Base-by-base conservation (phyloP, 75 land plant genomes). In the Selaginella moellendorffii region DNA sequence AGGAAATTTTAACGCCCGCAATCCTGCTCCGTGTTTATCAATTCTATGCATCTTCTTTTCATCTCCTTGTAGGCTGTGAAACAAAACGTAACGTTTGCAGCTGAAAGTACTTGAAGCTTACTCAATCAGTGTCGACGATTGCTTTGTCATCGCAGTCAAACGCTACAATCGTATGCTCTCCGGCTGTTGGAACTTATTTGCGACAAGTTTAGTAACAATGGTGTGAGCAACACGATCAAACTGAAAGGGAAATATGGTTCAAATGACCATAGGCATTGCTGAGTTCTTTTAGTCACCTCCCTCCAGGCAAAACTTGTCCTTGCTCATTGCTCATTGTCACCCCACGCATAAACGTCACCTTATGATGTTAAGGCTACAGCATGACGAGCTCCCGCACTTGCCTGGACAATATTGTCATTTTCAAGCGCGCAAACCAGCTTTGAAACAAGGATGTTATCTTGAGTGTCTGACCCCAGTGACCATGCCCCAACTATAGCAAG, bases 291-390 rank as follows among this genome's bases (percentile, higher is more conserved):
- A 36, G 46, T 31, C 26, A 76, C 79, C 77, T 74, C 24, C n/a
- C 68, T 53, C 17, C 28, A 26, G 27, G 53, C 58, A 72, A 76
- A 64, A 77, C 72, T 29, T 77, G 79, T 20, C 70, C 70, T 53
- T 77, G 79, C 63, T 77, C n/a, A n/a, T n/a, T n/a, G n/a, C n/a
- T n/a, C 79, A 30, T 65, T 53, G 63, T 77, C 79, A 30, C 79
- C 79, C 79, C 79, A 77, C 30, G 76, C 79, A 73, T 64, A 73
- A 9, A 77, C 25, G 18, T 64, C 65, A 26, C 77, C 67, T 1
- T 29, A 31, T n/a, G 59, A 52, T 24, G 77, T 74, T 20, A 77
- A 30, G 1, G 68, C 72, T 29, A 77, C 54, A 53, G 79, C 52
- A 29, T 77, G 79, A 28, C 79, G 74, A 62, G 77, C 61, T 9